Conservation (phyloP, 2,329 filamentous ascomycete genomes). For the Fusarium anguioides region DNA sequence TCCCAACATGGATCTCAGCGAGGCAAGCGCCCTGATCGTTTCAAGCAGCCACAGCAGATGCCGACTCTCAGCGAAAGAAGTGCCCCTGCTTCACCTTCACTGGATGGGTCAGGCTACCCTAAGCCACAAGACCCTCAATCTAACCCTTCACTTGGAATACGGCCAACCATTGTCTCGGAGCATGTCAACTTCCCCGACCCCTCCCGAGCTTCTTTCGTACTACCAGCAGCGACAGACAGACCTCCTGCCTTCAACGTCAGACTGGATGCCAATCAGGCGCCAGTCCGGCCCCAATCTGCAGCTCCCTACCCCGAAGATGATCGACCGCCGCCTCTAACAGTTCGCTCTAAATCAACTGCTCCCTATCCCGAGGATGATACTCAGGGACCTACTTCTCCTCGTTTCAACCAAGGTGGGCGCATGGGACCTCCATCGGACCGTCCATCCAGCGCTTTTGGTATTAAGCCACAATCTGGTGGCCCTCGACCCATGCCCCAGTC, state of each 20-base stretch:
- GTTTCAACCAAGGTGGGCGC: slow-evolving; percentile 61
- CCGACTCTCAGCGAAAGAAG: slow-evolving; percentile 61
- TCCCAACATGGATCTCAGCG: slow-evolving; percentile 78
- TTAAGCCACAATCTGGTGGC: slow-evolving; percentile 57
- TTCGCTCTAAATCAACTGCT: slow-evolving; percentile 61
- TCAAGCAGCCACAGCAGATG: slow-evolving; percentile 62
- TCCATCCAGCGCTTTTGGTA: slow-evolving; percentile 65
- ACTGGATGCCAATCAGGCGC: slow-evolving; percentile 51
- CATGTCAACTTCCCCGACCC: slow-evolving; percentile 60
- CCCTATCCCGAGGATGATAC: slow-evolving; percentile 76
- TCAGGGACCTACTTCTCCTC: slow-evolving; percentile 49
- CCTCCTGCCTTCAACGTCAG: slow-evolving; percentile 65
- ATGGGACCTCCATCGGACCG: slow-evolving; percentile 61
- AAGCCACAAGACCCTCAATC: slow-evolving; percentile 38
- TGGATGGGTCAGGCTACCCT: slow-evolving; percentile 32
- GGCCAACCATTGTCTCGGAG: slow-evolving; percentile 54
- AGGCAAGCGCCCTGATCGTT: slow-evolving; percentile 69
- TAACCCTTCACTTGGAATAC: slow-evolving; percentile 55
- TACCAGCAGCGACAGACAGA: slow-evolving; percentile 49
- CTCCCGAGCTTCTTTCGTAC: slow-evolving; percentile 53
- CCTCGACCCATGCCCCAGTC: slow-evolving; percentile 54
- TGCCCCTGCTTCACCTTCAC: slow-evolving; percentile 45
- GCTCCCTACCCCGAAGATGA: slow-evolving; percentile 80
- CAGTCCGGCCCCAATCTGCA: slow-evolving; percentile 62
- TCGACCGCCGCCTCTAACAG: slow-evolving; percentile 61